phyloP scores from a whole-genome alignment of 2,329 filamentous ascomycete species.

The Microascus cirrosus region DNA sequence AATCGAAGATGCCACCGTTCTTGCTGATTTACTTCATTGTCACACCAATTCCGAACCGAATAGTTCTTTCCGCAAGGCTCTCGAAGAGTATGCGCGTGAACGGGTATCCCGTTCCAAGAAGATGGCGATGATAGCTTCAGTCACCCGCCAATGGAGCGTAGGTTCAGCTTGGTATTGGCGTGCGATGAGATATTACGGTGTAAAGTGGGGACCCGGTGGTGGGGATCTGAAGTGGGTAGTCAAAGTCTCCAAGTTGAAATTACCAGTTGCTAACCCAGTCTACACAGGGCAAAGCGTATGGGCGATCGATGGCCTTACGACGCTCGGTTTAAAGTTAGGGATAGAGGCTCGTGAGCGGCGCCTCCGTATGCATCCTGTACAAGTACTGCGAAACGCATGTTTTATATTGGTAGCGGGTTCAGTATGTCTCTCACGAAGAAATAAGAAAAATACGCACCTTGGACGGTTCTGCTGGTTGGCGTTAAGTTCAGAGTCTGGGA shows the following conservation, averaged over 20 bases:
- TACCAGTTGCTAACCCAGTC: neutral
- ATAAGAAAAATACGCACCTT: no score
- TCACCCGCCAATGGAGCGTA: constrained; percentile 8
- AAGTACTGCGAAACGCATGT: no score
- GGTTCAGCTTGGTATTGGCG: constrained; percentile 10
- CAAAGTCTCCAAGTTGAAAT: neutral
- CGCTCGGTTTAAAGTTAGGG: neutral
- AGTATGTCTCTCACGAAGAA: no score
- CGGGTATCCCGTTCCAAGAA: constrained; percentile 12
- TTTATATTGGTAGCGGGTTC: no score
- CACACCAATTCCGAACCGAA: neutral
- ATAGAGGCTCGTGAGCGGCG: no score
- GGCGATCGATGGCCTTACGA: neutral
- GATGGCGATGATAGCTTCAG: constrained; percentile 11
- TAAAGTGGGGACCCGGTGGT: neutral
- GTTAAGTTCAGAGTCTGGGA: no score
- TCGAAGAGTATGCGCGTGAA: constrained; percentile 11
- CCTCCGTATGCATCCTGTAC: no score
- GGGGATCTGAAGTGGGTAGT: neutral
- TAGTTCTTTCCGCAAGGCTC: constrained; percentile 2
- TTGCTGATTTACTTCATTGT: constrained; percentile 10
- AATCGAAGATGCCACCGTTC: constrained; percentile 14
- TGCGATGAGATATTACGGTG: constrained; percentile 8
- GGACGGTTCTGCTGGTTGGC: no score
- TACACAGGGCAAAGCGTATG: neutral